Conservation (phyloP, 75 land plant species). For the Selaginella tamariscina region DNA sequence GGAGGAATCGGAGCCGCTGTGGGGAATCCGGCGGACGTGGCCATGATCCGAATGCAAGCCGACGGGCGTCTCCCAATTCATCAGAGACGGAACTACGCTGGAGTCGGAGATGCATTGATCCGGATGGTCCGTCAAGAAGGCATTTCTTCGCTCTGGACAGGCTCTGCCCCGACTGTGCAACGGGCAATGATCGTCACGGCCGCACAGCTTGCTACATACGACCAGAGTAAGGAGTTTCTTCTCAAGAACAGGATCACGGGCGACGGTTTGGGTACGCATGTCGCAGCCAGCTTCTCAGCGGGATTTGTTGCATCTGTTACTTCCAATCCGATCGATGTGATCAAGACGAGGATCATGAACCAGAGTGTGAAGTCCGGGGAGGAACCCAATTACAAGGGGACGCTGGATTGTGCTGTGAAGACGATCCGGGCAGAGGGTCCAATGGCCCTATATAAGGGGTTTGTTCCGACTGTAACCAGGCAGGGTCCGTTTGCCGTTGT, state of each 20-base stretch:
- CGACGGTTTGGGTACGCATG: conserved; percentile 19
- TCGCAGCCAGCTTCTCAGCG: conserved; percentile 22
- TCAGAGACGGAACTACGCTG: conserved; percentile 22
- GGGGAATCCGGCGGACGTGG: conserved; percentile 28
- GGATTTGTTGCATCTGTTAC: conserved; percentile 25
- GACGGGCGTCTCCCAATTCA: conserved; percentile 22
- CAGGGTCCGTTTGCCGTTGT: conserved; percentile 28
- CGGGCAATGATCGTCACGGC: conserved; percentile 33
- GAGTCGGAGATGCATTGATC: conserved; percentile 24
- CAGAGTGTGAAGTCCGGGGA: conserved; percentile 17
- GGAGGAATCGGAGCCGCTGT: conserved; percentile 22
- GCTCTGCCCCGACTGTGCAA: conserved; percentile 17
- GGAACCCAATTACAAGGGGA: conserved; percentile 15
- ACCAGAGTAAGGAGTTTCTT: conserved; percentile 14
- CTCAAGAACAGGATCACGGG: conserved; percentile 1
- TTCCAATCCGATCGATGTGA: conserved; percentile 29
- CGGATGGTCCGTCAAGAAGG: conserved; percentile 25
- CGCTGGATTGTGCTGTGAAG: conserved; percentile 28
- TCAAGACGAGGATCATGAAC: conserved; percentile 26
- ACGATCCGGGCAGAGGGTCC: conserved; percentile 18
- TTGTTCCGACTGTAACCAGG: conserved; percentile 24
- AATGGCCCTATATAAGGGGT: conserved; percentile 31
- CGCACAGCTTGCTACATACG: conserved; percentile 26
- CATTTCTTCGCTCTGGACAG: conserved; percentile 20
- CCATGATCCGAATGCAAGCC: conserved; percentile 30